phyloP scores from a whole-genome alignment of 2,329 filamentous ascomycete species.

The Aurifilum marmelostoma region DNA sequence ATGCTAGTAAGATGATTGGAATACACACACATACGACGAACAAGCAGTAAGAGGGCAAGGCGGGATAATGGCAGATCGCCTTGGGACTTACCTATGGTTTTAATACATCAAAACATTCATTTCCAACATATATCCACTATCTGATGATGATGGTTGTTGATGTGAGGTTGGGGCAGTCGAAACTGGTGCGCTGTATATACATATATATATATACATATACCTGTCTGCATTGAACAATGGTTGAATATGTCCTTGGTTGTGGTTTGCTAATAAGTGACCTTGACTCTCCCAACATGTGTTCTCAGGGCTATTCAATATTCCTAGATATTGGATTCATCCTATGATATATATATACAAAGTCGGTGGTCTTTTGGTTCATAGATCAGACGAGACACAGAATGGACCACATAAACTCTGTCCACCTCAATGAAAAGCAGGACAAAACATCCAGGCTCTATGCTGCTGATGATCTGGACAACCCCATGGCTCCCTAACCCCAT shows the following conservation, averaged over 20 bases:
- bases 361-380: too few relatives aligned
- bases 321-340: too few relatives aligned
- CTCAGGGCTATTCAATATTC: too few relatives aligned
- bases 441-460: neutral
- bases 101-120: conserved; percentile 25
- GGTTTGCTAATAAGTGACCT: too few relatives aligned
- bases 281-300: too few relatives aligned
- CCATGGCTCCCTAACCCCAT: neutral
- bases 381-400: too few relatives aligned
- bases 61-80: conserved; percentile 2
- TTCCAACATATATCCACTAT: neutral
- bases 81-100: conserved; percentile 14
- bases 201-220: too few relatives aligned
- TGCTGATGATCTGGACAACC: neutral
- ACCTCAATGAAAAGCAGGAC: neutral
- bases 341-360: too few relatives aligned
- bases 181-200: too few relatives aligned
- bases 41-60: neutral
- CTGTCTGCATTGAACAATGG: too few relatives aligned
- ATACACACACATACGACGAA: neutral
- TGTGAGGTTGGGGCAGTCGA: too few relatives aligned
- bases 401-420: neutral
- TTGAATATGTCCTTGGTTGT: too few relatives aligned
- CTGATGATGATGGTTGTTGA: neutral
- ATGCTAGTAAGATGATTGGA: neutral